These are phyloP conservation scores for Vararia minispora DNA, from an alignment of 768 basidiomycete species.

Conservation along the genomic window DNA sequence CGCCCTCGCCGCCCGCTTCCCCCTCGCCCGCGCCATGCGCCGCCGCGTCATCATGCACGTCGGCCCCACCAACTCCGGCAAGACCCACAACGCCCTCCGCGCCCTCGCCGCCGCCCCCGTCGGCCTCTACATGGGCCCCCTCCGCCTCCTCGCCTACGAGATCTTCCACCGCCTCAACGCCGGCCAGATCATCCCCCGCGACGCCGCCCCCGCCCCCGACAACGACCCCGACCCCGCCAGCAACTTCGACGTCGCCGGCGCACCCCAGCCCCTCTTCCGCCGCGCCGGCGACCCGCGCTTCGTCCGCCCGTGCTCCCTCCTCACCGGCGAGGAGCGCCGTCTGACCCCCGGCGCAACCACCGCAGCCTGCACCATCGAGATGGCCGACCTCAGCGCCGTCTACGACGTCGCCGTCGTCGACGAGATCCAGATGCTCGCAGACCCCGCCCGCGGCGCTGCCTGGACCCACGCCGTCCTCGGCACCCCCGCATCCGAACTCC, in stretches of 20 bases:
- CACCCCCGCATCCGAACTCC: constrained; percentile 66
- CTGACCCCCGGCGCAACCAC: constrained; percentile 51
- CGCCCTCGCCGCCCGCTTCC: constrained; percentile 33
- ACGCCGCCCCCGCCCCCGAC: constrained; percentile 31
- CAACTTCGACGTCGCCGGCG: constrained; percentile 22
- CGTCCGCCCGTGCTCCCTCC: constrained; percentile 65
- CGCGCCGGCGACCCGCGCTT: constrained; percentile 32
- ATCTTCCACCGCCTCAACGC: constrained; percentile 86
- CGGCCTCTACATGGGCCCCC: constrained; percentile 85
- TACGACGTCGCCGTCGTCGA: constrained; percentile 87
- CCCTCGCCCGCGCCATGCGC: constrained; percentile 42
- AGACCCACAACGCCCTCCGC: constrained; percentile 87
- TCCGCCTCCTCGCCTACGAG: constrained; percentile 90
- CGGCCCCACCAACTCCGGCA: constrained; percentile 96
- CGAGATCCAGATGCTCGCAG: constrained; percentile 93
- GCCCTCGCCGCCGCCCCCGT: constrained; percentile 65
- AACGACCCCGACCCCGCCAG: constrained; percentile 27
- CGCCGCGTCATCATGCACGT: constrained; percentile 91
- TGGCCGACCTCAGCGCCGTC: constrained; percentile 38
- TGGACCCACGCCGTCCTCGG: constrained; percentile 84
- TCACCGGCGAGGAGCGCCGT: constrained; percentile 87
- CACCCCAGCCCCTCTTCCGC: constrained; percentile 13
- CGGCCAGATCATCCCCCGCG: constrained; percentile 76
- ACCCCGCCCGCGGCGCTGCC: constrained; percentile 61
- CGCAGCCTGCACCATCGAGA: constrained; percentile 88